Base-by-base conservation (phyloP, 805 yeast species). In the Starmera quercuum region DNA sequence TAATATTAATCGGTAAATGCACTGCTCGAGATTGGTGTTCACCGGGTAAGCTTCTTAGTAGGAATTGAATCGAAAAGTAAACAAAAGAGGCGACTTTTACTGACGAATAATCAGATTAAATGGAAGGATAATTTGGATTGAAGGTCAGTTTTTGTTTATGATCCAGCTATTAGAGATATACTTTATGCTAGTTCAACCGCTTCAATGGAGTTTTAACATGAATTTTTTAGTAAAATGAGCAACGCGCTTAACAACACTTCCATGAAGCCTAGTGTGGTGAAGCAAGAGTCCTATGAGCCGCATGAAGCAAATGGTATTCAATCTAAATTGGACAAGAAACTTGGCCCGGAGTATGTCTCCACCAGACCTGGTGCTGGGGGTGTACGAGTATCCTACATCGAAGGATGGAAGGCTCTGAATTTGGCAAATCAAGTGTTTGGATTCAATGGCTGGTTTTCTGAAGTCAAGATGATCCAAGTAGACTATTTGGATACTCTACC, bases 351-450 rank as follows among this genome's bases (percentile, higher is more conserved):
- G 47, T 83, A 72, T 46, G 78, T 83, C 16, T 77, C 87, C 19
- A 75, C 74, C 26, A 63, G 94, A 30, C 77, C 86, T 7, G 88
- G 87, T 3, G 85, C 79, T 23, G 86, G 85, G 3, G 78, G 82
- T 11, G 68, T 66, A 30, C 65, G 71, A 35, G 83, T 83, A 4
- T 75, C 82, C 3, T 83, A 83, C 46, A 68, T 83, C 26, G 92
- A 83, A 55, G 95, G 94, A 1, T 83, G 90, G 87, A 79, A 75
- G 50, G 90, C 84, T 2, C 69, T 83, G 25, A 80, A 80, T 48
- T 55, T 83, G 30, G 94, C 95, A 11, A 83, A 83, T 48, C 81
- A 78, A 45, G 76, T 83, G 4, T 83, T 83, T 65, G 94, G 94
- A 0, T 83, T 79, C 46, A 77, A 82, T 49, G 92, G 92, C 1